These are phyloP conservation scores for Schizochytrium sp. DNA, from an alignment of 108 stramenopile genomes.

Conservation along the genomic window DNA sequence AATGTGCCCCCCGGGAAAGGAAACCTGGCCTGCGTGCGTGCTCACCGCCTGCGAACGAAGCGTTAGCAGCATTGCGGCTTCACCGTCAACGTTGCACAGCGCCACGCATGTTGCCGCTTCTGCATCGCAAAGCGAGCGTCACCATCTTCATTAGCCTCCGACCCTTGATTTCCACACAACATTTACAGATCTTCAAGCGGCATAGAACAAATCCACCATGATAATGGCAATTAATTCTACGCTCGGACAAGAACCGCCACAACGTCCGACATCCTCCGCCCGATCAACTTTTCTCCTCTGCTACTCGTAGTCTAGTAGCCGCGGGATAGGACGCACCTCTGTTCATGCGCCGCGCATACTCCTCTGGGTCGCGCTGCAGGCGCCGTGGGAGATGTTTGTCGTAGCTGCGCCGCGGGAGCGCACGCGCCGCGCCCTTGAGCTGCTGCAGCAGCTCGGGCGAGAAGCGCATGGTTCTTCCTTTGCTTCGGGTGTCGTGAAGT, in stretches of 20 bases:
- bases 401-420: not conserved
- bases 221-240: too few relatives aligned
- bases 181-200: too few relatives aligned
- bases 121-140: not conserved
- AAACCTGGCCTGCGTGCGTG: constrained; percentile 23
- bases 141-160: too few relatives aligned
- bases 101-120: constrained; percentile 1
- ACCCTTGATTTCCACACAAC: too few relatives aligned
- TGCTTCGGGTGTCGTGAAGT: too few relatives aligned
- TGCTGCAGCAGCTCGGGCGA: not conserved
- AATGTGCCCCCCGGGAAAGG: constrained; percentile 22
- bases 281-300: not conserved
- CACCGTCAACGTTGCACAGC: not conserved
- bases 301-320: not conserved
- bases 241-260: too few relatives aligned
- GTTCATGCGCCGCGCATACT: not conserved
- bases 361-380: not conserved
- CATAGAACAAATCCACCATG: too few relatives aligned
- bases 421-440: not conserved
- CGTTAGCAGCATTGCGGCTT: not conserved
- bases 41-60: not conserved
- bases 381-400: not conserved
- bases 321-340: not conserved
- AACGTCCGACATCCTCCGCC: not conserved
- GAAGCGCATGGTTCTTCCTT: not conserved